phyloP scores from a whole-genome alignment of 169 alveolate genomes.

The Eimeria necatrix region DNA sequence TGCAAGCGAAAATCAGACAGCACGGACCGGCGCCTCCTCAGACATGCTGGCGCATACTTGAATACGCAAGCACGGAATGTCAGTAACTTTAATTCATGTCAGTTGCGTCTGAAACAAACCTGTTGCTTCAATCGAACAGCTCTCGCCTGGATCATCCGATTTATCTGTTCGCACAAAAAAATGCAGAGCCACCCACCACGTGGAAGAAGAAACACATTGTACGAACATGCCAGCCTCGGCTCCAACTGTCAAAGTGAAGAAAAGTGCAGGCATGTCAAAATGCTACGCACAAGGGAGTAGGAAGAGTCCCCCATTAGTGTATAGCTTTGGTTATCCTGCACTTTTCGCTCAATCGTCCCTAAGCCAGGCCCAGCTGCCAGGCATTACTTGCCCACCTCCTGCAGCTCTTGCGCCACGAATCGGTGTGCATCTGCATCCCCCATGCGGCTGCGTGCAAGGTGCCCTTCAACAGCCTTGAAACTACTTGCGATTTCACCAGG shows the following conservation, averaged over 20 bases:
- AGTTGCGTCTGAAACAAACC: background rate
- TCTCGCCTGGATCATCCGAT: conserved; percentile 59
- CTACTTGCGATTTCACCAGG: background rate
- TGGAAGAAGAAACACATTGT: no score
- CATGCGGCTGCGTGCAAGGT: background rate
- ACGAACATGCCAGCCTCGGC: no score
- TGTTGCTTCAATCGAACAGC: conserved; percentile 51
- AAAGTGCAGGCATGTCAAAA: no score
- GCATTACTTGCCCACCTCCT: conserved; percentile 6
- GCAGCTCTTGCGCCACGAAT: conserved; percentile 67
- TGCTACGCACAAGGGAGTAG: no score
- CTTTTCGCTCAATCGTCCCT: no score
- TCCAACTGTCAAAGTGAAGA: no score
- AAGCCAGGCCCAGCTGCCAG: no score
- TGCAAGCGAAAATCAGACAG: background rate
- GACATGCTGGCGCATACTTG: no score
- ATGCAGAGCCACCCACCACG: background rate
- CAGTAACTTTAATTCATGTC: background rate
- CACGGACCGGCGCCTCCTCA: no score
- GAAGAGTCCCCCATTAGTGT: no score
- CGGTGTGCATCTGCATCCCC: conserved; percentile 17
- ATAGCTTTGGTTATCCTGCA: no score
- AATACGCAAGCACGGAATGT: background rate
- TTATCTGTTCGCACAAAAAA: background rate
- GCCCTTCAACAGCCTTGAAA: conserved; percentile 8